phyloP scores from a whole-genome alignment of 345 rosid genomes.

The Citrus hindsii region DNA sequence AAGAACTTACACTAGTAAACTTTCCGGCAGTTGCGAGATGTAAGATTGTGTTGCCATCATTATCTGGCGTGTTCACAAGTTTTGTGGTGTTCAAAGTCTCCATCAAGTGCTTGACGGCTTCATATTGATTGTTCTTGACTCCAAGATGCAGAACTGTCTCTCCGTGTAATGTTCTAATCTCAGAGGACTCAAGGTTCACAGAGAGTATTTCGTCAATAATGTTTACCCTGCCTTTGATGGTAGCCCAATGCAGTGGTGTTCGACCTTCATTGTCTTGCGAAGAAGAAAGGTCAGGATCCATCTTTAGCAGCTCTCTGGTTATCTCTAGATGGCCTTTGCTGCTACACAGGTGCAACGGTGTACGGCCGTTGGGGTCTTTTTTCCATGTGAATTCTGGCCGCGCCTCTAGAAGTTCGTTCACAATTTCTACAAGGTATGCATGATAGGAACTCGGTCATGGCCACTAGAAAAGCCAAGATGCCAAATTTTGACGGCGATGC shows the following conservation, averaged over 20 bases:
- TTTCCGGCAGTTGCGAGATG: conserved; percentile 49
- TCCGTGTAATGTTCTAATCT: conserved; percentile 28
- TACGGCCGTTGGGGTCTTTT: conserved; percentile 24
- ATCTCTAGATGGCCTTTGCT: conserved; percentile 44
- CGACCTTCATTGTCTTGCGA: conserved; percentile 39
- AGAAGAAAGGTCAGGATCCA: conserved; percentile 31
- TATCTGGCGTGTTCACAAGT: conserved; percentile 32
- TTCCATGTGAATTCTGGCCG: conserved; percentile 39
- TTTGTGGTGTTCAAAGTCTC: conserved; percentile 29
- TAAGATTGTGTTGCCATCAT: conserved; percentile 47
- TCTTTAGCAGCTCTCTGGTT: conserved; percentile 37
- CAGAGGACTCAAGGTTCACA: conserved; percentile 26
- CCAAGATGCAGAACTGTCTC: conserved; percentile 51
- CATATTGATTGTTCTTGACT: conserved; percentile 40
- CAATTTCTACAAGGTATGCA: conserved; percentile 23
- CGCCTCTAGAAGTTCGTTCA: conserved; percentile 29
- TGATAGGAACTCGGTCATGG: too few species aligned
- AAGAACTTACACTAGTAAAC: conserved; percentile 31
- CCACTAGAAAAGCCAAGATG: too few species aligned
- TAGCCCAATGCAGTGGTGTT: conserved; percentile 51
- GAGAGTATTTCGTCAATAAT: conserved; percentile 42
- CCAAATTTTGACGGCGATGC: too few species aligned
- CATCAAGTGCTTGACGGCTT: conserved; percentile 34
- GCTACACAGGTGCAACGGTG: conserved; percentile 42
- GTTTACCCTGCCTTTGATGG: conserved; percentile 39